phyloP scores from a whole-genome alignment of 1,284 basidiomycete genomes.

The Ceratobasidium papillatum region DNA sequence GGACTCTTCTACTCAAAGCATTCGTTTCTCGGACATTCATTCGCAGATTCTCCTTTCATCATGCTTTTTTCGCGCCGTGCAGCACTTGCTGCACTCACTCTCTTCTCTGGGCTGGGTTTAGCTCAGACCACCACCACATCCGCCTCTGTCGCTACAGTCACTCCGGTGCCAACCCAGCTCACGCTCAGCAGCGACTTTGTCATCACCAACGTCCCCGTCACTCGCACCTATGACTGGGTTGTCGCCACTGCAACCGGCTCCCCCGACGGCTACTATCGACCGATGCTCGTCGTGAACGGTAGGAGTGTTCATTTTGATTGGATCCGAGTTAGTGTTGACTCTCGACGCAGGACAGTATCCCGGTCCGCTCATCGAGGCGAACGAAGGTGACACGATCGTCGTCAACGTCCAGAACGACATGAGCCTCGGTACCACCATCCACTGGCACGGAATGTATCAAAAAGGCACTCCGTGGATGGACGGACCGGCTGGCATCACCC shows the following conservation, averaged over 20 bases:
- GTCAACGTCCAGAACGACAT: constrained; percentile 57
- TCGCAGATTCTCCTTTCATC: background rate
- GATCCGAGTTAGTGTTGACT: background rate
- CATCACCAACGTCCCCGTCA: constrained; percentile 50
- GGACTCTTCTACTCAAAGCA: no score
- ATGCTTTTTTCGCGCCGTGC: constrained; percentile 25
- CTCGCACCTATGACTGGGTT: constrained; percentile 53
- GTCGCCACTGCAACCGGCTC: constrained; percentile 51
- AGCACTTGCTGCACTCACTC: constrained; percentile 3
- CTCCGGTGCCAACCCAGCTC: background rate
- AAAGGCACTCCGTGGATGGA: constrained; percentile 58
- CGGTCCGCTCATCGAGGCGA: constrained; percentile 61
- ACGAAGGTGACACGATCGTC: constrained; percentile 57
- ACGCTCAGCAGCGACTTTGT: constrained; percentile 23
- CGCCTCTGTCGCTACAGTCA: background rate
- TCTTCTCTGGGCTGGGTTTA: constrained; percentile 1
- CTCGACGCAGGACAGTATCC: constrained; percentile 53
- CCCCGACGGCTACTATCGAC: constrained; percentile 54
- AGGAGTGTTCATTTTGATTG: constrained; percentile 26
- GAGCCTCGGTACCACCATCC: constrained; percentile 53
- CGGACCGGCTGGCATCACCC: constrained; percentile 59
- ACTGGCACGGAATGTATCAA: constrained; percentile 58
- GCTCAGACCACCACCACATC: constrained; percentile 16
- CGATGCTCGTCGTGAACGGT: constrained; percentile 60
- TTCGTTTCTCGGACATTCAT: background rate